Conservation (phyloP, 768 basidiomycete species). For the Suillus discolor region DNA sequence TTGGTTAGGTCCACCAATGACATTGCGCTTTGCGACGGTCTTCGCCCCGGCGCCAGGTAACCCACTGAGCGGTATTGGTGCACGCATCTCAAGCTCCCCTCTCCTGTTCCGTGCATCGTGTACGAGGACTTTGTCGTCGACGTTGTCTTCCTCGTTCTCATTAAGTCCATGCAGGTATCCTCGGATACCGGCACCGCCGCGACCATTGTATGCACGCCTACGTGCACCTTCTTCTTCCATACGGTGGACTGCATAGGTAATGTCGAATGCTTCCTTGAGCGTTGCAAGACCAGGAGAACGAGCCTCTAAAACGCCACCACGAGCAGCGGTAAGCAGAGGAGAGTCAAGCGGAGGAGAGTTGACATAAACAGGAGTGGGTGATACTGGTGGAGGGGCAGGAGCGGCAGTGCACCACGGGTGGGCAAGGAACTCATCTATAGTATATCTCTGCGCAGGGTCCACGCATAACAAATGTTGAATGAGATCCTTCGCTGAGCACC, state of each 20-base stretch:
- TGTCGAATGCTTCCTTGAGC: conserved; percentile 97
- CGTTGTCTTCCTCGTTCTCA: conserved; percentile 83
- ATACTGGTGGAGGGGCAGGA: conserved; percentile 56
- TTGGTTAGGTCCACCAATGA: conserved; percentile 15
- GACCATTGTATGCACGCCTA: conserved; percentile 77
- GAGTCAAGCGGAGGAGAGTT: conserved; percentile 70
- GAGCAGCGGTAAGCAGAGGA: conserved; percentile 80
- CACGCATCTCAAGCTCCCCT: conserved; percentile 32
- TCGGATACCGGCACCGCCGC: conserved; percentile 73
- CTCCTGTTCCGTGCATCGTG: conserved; percentile 49
- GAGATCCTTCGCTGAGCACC: conserved; percentile 82
- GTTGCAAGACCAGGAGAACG: conserved; percentile 92
- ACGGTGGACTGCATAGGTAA: conserved; percentile 97
- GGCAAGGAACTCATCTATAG: conserved; percentile 95
- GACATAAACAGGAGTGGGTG: conserved; percentile 63
- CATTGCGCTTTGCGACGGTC: conserved; percentile 14
- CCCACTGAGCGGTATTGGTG: not conserved
- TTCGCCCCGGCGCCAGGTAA: conserved; percentile 16
- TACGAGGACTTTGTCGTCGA: conserved; percentile 50
- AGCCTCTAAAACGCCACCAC: conserved; percentile 73
- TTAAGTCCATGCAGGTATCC: conserved; percentile 87
- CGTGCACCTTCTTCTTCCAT: conserved; percentile 99
- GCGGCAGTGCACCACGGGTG: conserved; percentile 93
- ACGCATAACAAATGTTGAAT: conserved; percentile 95
- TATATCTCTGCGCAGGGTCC: conserved; percentile 93